Evolutionary conservation across 1,284 basidiomycete species (phyloP), one percentile per base, ranked within the genome.

Genomic region (Golubevia pallescens): DNA sequence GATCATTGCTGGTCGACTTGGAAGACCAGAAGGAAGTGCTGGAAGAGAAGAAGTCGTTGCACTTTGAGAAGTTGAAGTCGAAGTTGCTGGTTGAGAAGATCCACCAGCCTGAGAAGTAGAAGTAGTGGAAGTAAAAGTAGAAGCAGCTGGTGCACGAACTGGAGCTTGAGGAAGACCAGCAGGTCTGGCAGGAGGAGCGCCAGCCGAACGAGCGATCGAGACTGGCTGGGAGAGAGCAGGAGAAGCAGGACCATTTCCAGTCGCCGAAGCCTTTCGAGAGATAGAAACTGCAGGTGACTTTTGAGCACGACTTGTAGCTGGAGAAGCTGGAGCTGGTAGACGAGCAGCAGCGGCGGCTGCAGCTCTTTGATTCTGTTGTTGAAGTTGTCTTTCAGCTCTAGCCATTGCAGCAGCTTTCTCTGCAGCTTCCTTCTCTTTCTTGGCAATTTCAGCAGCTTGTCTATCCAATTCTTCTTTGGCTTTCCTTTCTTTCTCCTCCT

Each of bases 361-460:
- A 2, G 70, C 68, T 16, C 66, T 68, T 75, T 74, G 58, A 66
- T 53, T 21, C 69, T 67, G 24, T 38, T n/a, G 19, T 62, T 58
- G 68, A 57, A 67, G 70, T 51, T 78, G 70, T 42, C 53, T 48
- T 42, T 66, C 58, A 28, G 59, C 59, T 51, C 55, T 16, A 7
- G 63, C 63, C 21, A 32, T 24, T 2, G 60, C 38, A 14, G 32
- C 58, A 16, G 73, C 68, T 62, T 69, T 69, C 10, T 67, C n/a
- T n/a, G n/a, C 67, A 6, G 70, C 73, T 53, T 74, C 73, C 55
- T 69, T 72, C 66, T 74, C 70, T 66, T 70, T 66, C 58, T 58
- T 64, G 34, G 59, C 62, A 53, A 69, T 62, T 57, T 73, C 70
- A 52, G 65, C 62, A 54, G 70, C 70, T 62, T 65, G 67, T 23